Evolutionary conservation across 2,329 filamentous ascomycete genomes (phyloP).

Genomic region (Colletotrichum aenigma): DNA sequence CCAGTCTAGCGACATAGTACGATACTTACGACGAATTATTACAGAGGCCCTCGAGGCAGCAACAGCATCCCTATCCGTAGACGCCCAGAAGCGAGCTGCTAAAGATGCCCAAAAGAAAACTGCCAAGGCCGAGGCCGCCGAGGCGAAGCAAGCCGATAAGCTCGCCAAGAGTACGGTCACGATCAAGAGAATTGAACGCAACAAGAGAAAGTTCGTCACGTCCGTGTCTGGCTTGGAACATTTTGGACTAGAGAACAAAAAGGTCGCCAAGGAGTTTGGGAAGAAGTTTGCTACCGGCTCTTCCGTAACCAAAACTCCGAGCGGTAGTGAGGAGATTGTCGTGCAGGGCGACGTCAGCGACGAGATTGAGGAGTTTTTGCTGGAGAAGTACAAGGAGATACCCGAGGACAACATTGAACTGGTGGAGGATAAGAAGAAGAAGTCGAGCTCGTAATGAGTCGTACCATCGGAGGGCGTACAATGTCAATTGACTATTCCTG

Average conservation of each 20-base stretch:
- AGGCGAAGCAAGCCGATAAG: slow-evolving; percentile 81
- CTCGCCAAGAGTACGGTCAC: slow-evolving; percentile 82
- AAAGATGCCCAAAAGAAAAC: slow-evolving; percentile 98
- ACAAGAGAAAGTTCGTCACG: slow-evolving; percentile 97
- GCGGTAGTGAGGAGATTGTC: slow-evolving; percentile 93
- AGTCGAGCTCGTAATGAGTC: slow-evolving; percentile 27
- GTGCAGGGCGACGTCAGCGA: slow-evolving; percentile 97
- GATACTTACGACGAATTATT: background rate
- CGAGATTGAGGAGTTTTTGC: slow-evolving; percentile 89
- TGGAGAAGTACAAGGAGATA: slow-evolving; percentile 87
- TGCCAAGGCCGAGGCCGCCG: slow-evolving; percentile 87
- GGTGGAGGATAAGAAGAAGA: slow-evolving; percentile 96
- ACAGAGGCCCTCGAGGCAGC: slow-evolving; percentile 82
- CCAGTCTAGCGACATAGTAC: background rate
- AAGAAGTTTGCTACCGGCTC: slow-evolving; percentile 98
- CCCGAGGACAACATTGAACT: slow-evolving; percentile 95
- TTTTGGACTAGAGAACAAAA: slow-evolving; percentile 92
- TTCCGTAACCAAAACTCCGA: slow-evolving; percentile 86
- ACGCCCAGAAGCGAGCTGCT: slow-evolving; percentile 91
- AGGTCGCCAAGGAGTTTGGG: slow-evolving; percentile 93
- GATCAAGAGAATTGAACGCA: slow-evolving; percentile 97
- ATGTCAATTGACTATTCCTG: slow-evolving; percentile 12
- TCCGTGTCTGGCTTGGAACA: slow-evolving; percentile 89
- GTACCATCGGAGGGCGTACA: background rate
- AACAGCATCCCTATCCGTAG: slow-evolving; percentile 83